phyloP scores from a whole-genome alignment of 2,329 filamentous ascomycete species.

The Cephalotrichum gorgonifer region DNA sequence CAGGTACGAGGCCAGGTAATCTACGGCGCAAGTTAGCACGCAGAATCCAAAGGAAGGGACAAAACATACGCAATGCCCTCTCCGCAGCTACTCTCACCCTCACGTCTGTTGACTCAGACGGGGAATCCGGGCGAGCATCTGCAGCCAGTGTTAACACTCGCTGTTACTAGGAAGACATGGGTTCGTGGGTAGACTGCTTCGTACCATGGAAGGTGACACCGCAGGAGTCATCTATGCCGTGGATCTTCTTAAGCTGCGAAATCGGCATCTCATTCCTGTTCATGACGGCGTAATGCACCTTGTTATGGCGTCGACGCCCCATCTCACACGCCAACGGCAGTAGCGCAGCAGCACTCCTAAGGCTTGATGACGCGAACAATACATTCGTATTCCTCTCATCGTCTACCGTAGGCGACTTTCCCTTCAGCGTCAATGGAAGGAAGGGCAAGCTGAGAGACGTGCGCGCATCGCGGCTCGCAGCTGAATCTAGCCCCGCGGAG shows the following conservation, averaged over 20 bases:
- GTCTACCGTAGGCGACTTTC: slow-evolving; percentile 37
- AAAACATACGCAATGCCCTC: slow-evolving; percentile 49
- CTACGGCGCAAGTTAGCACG: slow-evolving; percentile 15
- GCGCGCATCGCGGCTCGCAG: background rate
- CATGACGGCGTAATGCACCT: slow-evolving; percentile 75
- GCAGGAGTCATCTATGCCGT: slow-evolving; percentile 66
- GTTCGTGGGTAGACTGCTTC: slow-evolving; percentile 4
- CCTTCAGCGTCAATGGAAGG: slow-evolving; percentile 53
- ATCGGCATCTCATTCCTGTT: slow-evolving; percentile 61
- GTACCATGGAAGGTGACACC: slow-evolving; percentile 50
- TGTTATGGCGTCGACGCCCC: slow-evolving; percentile 56
- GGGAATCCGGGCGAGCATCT: slow-evolving; percentile 71
- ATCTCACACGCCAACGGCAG: slow-evolving; percentile 83
- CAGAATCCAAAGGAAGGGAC: background rate
- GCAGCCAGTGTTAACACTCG: slow-evolving; percentile 5
- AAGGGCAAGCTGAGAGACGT: slow-evolving; percentile 38
- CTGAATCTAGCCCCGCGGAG: background rate
- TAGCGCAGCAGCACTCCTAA: slow-evolving; percentile 62
- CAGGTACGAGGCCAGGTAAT: slow-evolving; percentile 62
- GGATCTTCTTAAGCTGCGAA: slow-evolving; percentile 61
- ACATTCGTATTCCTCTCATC: slow-evolving; percentile 52
- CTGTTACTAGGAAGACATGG: background rate
- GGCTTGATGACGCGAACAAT: slow-evolving; percentile 66
- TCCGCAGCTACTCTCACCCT: slow-evolving; percentile 57
- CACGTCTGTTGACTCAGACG: slow-evolving; percentile 55